Base-by-base conservation (phyloP, 768 basidiomycete genomes). In the Lentinus brumalis region DNA sequence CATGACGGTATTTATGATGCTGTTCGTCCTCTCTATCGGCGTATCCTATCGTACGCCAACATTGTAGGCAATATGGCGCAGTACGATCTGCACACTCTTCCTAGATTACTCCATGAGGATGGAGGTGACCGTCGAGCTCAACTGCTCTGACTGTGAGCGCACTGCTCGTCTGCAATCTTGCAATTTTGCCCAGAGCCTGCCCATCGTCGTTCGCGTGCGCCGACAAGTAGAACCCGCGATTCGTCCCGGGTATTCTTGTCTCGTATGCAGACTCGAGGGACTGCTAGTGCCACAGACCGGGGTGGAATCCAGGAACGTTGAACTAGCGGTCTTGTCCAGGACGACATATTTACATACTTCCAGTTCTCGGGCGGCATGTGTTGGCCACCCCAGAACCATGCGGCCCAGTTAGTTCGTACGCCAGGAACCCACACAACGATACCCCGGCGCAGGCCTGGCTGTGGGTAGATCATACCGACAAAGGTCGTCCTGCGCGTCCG, bases 331-430 rank as follows among this genome's bases (percentile, higher is more conserved):
- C 21, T 8, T 9, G 46, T 21, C 9, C n/a, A 11, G n/a, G 46
- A 47, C 46, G 21, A 47, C 18, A 18, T 26, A n/a, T 47, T 26
- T 18, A 18, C 46, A 18, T 21, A 47, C 35, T 21, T 47, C 46
- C n/a, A 47, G 21, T 21, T 47, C n/a, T 11, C 46, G n/a, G n/a
- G n/a, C n/a, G 26, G 51, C 59, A 10, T 5, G 12, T 0, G 51
- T 39, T 26, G 10, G 21, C 16, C 32, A 61, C 55, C 60, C 59
- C 49, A 10, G 14, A 61, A 52, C 49, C 32, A 46, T 52, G 35
- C 21, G 16, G 16, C 16, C 31, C 49, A 41, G 50, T 6, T 46
- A 40, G 51, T 50, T 45, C 32, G 30, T 35, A 8, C 8, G 54
- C 12, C 30, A 30, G 7, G 60, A 52, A 50, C 60, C 60, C 51